Conservation (phyloP, 2,329 filamentous ascomycete species). For the Fusarium penzigii region DNA sequence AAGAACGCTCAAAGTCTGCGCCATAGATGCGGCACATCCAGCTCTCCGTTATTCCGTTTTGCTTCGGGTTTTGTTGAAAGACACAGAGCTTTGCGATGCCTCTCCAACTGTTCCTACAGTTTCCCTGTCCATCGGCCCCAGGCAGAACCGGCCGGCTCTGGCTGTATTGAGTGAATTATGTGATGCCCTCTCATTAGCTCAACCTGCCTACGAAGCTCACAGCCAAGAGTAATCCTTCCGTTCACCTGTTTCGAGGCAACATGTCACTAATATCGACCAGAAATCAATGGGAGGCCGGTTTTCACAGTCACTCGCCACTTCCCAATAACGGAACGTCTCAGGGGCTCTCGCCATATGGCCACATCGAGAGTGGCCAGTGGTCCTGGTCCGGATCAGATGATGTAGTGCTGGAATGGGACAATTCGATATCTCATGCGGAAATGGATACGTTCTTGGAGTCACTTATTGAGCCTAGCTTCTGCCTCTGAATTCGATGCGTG, state of each 20-base stretch:
- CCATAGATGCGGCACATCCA: constrained; percentile 6
- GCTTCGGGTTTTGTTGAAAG: constrained; percentile 5
- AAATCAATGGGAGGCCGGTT: background rate
- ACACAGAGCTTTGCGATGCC: background rate
- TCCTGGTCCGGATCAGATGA: background rate
- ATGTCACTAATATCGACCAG: too few relatives aligned
- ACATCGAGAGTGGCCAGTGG: background rate
- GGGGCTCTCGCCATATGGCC: background rate
- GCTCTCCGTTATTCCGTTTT: constrained; percentile 8
- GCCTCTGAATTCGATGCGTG: background rate
- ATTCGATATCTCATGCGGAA: background rate
- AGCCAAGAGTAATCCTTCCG: too few relatives aligned
- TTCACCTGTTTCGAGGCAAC: too few relatives aligned
- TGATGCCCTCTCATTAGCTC: too few relatives aligned
- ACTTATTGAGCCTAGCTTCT: background rate
- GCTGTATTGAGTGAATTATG: too few relatives aligned
- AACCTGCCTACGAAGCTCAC: too few relatives aligned
- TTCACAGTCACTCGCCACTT: too few relatives aligned
- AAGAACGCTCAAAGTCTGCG: background rate
- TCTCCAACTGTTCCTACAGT: background rate
- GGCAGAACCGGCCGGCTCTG: too few relatives aligned
- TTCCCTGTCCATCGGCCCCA: background rate
- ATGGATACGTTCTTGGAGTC: background rate
- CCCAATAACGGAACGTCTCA: background rate
- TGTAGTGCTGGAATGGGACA: background rate